phyloP scores from a whole-genome alignment of 495 filamentous ascomycete species.

The Astrocystis sublimbata region DNA sequence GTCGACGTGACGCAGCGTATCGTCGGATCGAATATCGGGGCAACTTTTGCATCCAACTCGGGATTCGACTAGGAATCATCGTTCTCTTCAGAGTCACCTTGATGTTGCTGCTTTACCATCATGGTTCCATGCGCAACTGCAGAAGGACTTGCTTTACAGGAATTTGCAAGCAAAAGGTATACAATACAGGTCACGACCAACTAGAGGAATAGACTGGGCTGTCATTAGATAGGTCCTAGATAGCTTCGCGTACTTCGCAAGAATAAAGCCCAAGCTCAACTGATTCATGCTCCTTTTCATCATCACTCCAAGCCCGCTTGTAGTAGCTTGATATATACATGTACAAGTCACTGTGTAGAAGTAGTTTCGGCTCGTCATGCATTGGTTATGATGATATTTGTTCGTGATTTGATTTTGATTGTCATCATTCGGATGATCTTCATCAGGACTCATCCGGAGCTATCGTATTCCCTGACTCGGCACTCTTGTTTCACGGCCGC shows the following conservation, averaged over 20 bases:
- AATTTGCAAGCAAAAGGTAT: no score
- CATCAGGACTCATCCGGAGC: conserved; percentile 1
- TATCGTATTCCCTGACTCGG: conserved; percentile 2
- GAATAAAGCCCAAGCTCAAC: neutral
- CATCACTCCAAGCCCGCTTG: neutral
- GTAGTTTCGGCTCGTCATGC: neutral
- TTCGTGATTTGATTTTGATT: neutral
- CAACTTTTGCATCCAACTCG: no score
- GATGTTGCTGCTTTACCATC: no score
- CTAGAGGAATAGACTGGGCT: neutral
- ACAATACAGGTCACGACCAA: no score
- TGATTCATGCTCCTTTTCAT: neutral
- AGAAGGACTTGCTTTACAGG: no score
- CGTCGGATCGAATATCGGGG: no score
- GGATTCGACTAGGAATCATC: no score
- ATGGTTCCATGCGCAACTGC: no score
- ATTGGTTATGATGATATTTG: neutral
- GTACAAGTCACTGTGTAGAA: neutral
- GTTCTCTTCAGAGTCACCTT: no score
- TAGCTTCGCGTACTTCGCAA: neutral
- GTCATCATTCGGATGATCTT: conserved; percentile 1
- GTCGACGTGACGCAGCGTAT: no score
- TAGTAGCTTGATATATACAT: neutral
- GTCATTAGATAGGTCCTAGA: no score
- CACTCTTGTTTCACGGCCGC: conserved; percentile 13